Conservation (phyloP, 805 yeast species). For the Teunomyces pallodes region DNA sequence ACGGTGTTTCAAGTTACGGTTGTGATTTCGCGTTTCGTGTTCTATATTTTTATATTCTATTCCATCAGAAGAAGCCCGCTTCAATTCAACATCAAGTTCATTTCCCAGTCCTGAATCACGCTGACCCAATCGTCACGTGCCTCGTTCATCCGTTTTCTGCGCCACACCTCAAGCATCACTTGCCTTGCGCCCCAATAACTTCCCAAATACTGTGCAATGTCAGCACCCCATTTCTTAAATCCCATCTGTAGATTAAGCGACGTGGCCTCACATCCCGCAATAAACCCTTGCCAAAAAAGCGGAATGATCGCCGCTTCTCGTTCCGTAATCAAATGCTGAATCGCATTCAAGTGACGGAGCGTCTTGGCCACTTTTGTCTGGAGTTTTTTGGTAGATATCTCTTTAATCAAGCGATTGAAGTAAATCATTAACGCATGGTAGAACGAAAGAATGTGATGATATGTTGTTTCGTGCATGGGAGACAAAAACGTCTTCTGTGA, state of each 20-base stretch:
- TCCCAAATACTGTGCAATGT: conserved; percentile 54
- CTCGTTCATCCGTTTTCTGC: conserved; percentile 61
- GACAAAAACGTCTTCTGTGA: conserved; percentile 39
- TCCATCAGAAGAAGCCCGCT: neutral
- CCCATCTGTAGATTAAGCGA: conserved; percentile 57
- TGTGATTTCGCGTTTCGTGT: neutral
- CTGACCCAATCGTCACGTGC: conserved; percentile 71
- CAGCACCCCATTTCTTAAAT: conserved; percentile 72
- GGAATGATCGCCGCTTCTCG: conserved; percentile 67
- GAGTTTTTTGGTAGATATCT: conserved; percentile 51
- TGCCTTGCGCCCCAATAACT: conserved; percentile 85
- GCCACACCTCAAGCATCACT: conserved; percentile 84
- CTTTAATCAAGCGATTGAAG: conserved; percentile 62
- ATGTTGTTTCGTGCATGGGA: conserved; percentile 66
- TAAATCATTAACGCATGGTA: conserved; percentile 71
- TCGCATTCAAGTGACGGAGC: conserved; percentile 58
- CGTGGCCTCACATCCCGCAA: conserved; percentile 79
- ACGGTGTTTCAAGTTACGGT: too few species aligned
- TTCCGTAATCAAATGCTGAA: conserved; percentile 55
- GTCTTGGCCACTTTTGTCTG: conserved; percentile 63
- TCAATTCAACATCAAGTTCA: conserved; percentile 70
- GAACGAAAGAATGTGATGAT: conserved; percentile 78
- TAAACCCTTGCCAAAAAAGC: conserved; percentile 84
- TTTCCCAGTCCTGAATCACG: conserved; percentile 80
- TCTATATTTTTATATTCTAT: neutral